Percentiles rank a stretch among this genome's conserved stretches.
phyloP scores from a whole-genome alignment of 495 filamentous ascomycete genomes.

The Acidiella bohemica region DNA sequence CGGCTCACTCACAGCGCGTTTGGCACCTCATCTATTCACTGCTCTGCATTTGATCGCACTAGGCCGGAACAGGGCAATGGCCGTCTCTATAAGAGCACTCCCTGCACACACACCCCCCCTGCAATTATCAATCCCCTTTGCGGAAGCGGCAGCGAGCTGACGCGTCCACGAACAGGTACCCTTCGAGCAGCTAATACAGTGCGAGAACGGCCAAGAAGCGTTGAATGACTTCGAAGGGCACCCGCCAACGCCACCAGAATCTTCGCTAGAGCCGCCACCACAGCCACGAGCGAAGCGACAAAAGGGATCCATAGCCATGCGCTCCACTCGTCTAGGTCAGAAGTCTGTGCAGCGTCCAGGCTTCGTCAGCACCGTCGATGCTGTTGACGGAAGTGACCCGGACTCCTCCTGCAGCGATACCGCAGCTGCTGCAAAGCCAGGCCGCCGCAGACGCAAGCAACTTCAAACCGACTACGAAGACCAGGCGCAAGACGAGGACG shows the following conservation, averaged over 20 bases:
- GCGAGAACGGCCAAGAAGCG: slow-evolving; percentile 23
- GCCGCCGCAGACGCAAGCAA: neutral
- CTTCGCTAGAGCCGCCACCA: slow-evolving; percentile 2
- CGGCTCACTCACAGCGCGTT: neutral
- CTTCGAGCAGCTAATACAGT: slow-evolving; percentile 23
- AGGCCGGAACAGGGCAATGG: neutral
- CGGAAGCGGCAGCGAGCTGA: too few relatives aligned
- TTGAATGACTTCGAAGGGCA: slow-evolving; percentile 20
- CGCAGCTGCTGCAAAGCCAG: neutral
- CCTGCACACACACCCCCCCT: neutral
- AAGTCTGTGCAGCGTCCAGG: slow-evolving; percentile 5
- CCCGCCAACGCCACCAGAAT: neutral
- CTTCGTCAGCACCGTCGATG: slow-evolving; percentile 22
- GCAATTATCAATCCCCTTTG: neutral
- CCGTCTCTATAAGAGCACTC: neutral
- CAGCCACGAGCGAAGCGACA: neutral
- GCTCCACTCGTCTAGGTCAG: slow-evolving; percentile 11
- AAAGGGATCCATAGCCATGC: slow-evolving; percentile 6
- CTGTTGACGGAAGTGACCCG: slow-evolving; percentile 20
- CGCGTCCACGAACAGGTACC: slow-evolving; percentile 5
- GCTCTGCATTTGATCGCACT: neutral
- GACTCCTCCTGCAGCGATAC: slow-evolving; percentile 9
- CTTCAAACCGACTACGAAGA: slow-evolving; percentile 10
- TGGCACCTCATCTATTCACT: neutral
- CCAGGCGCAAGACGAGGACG: slow-evolving; percentile 5